Conservation (phyloP, 441 rosid genomes). For the Croton setiger region DNA sequence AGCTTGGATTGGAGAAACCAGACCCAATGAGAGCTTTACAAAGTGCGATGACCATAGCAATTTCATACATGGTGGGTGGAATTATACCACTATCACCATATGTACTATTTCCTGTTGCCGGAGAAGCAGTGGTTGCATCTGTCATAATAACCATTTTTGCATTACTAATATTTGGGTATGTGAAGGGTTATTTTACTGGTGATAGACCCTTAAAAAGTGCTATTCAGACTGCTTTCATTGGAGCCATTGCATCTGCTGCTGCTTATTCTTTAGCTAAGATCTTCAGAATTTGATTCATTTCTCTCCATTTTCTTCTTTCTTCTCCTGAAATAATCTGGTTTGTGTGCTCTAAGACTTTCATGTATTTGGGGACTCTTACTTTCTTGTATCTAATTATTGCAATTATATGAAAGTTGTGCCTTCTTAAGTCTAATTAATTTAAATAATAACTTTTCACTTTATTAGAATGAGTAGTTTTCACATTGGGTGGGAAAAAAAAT, state of each 20-base stretch:
- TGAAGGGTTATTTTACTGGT: slow-evolving; percentile 42
- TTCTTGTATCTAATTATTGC: background rate
- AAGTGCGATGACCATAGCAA: background rate
- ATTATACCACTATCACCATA: slow-evolving; percentile 25
- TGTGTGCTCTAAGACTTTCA: background rate
- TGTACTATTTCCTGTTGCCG: slow-evolving; percentile 37
- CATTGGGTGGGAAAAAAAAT: no score
- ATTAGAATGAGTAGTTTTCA: no score
- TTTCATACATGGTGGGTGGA: background rate
- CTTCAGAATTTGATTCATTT: background rate
- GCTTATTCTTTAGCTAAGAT: slow-evolving; percentile 4
- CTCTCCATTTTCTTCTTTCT: background rate
- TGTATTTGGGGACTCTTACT: background rate
- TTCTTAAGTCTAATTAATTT: background rate
- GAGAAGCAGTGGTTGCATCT: slow-evolving; percentile 36
- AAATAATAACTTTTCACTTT: no score
- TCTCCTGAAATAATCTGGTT: background rate
- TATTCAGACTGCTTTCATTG: background rate
- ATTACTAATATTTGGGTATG: slow-evolving; percentile 36
- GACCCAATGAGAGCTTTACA: slow-evolving; percentile 5
- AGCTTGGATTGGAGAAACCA: slow-evolving; percentile 3
- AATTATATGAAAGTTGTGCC: background rate
- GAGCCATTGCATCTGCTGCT: slow-evolving; percentile 5
- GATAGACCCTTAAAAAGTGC: slow-evolving; percentile 23
- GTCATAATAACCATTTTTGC: slow-evolving; percentile 38